A percentile compares a stretch with the other conserved stretches of the same genome.
phyloP scores from a whole-genome alignment of 495 filamentous ascomycete species.

The Xylaria flabelliformis region DNA sequence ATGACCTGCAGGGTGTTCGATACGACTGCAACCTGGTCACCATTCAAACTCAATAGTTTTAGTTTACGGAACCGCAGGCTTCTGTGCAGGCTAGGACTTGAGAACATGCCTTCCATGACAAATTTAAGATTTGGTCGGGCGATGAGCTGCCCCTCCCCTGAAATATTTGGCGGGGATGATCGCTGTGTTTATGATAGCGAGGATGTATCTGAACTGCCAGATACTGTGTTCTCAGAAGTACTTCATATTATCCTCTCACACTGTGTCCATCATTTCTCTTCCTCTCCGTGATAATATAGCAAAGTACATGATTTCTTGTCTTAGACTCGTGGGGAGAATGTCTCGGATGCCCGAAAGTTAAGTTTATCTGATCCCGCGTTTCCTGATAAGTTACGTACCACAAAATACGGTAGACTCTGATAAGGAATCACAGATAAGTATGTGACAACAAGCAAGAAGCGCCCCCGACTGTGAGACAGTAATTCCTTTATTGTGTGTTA shows the following conservation, averaged over 20 bases:
- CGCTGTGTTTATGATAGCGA: background rate
- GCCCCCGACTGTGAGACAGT: background rate
- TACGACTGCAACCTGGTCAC: slow-evolving; percentile 3
- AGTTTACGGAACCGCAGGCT: background rate
- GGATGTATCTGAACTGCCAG: background rate
- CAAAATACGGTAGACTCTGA: background rate
- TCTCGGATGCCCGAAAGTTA: background rate
- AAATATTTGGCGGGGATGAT: background rate
- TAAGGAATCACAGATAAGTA: background rate
- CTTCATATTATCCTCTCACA: background rate
- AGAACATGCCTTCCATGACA: background rate
- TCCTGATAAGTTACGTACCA: background rate
- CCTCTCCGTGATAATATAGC: background rate
- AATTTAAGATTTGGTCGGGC: slow-evolving; percentile 8
- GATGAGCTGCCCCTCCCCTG: no score
- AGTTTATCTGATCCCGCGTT: background rate
- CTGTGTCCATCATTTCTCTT: background rate
- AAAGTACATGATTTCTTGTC: background rate
- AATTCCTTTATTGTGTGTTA: background rate
- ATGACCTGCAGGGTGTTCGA: background rate
- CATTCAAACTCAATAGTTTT: background rate
- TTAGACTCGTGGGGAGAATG: background rate
- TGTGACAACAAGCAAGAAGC: background rate
- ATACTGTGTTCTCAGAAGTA: background rate
- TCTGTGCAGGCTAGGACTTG: no score